Evolutionary conservation across 331 rosid species (phyloP).

Genomic region (Rosa hybrid): DNA sequence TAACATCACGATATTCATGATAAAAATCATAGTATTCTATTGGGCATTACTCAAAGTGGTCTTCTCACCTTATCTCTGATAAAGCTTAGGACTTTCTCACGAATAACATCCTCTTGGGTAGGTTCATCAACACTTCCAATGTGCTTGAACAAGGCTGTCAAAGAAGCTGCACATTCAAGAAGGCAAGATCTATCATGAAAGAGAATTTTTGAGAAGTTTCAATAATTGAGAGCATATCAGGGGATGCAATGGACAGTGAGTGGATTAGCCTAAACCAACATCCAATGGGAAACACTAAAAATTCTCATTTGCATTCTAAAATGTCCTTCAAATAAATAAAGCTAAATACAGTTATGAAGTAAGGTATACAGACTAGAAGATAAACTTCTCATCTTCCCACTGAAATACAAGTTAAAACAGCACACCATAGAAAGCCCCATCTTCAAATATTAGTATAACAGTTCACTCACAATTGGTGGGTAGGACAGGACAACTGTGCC

Average conservation of each 20-base stretch:
- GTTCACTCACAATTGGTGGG: not conserved
- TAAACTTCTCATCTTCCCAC: not conserved
- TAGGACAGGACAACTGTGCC: not conserved
- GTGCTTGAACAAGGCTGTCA: constrained; percentile 94
- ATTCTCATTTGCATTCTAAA: not conserved
- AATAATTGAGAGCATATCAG: not conserved
- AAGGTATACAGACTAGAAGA: not conserved
- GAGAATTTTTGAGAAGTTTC: not conserved
- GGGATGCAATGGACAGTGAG: not conserved
- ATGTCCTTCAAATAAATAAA: not conserved
- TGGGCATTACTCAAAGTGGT: constrained; percentile 9
- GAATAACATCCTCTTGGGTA: constrained; percentile 64
- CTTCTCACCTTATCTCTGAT: constrained; percentile 79
- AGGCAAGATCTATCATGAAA: not conserved
- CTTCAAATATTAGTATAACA: not conserved
- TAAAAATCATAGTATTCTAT: constrained; percentile 8
- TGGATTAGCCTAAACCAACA: not conserved
- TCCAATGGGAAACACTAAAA: not conserved
- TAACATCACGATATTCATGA: constrained; percentile 8
- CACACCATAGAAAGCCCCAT: not conserved
- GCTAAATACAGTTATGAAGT: not conserved
- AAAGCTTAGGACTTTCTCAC: constrained; percentile 83
- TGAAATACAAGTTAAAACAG: not conserved
- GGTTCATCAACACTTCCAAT: constrained; percentile 78
- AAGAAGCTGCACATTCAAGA: constrained; percentile 67